These are phyloP conservation scores for Amyloporia xantha DNA, from an alignment of 768 basidiomycete species.

Conservation along the genomic window DNA sequence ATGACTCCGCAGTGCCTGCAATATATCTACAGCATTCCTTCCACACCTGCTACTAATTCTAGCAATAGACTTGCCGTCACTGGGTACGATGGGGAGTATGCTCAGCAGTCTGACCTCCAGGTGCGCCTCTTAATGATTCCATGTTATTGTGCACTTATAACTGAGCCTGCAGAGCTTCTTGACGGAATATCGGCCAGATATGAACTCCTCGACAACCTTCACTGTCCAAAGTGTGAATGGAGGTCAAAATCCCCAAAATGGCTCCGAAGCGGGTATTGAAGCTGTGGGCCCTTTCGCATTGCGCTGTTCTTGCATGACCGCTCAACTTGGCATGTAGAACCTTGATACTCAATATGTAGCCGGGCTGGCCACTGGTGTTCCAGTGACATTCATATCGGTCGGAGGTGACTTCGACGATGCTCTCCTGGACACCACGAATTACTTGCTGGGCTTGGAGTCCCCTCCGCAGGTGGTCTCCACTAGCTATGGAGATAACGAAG, in stretches of 20 bases:
- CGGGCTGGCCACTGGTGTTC: constrained; percentile 26
- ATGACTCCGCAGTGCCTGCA: constrained; percentile 22
- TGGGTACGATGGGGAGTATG: constrained; percentile 18
- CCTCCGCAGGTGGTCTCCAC: too few species aligned
- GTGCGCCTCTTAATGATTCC: constrained; percentile 15
- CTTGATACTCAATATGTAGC: constrained; percentile 27
- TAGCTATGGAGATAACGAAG: constrained; percentile 68
- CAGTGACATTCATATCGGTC: constrained; percentile 26
- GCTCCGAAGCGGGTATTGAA: constrained; percentile 50
- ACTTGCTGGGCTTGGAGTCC: constrained; percentile 42
- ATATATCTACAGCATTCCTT: constrained; percentile 18
- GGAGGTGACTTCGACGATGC: constrained; percentile 20
- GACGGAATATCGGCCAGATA: constrained; percentile 37
- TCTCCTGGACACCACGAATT: constrained; percentile 45
- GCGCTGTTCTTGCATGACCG: neutral
- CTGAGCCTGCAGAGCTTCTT: constrained; percentile 42
- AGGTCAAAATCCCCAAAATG: constrained; percentile 36
- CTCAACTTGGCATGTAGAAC: constrained; percentile 6
- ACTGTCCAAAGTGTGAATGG: constrained; percentile 20
- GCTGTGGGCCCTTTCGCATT: constrained; percentile 37
- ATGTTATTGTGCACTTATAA: constrained; percentile 22
- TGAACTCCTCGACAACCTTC: constrained; percentile 17
- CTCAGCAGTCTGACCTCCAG: constrained; percentile 16
- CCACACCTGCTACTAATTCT: constrained; percentile 10
- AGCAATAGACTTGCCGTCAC: constrained; percentile 17